A percentile compares a stretch with the other conserved stretches of the same genome.
These are phyloP conservation scores for Fusarium verticillioides DNA, from an alignment of 2,329 filamentous ascomycete genomes.

Conservation along the genomic window DNA sequence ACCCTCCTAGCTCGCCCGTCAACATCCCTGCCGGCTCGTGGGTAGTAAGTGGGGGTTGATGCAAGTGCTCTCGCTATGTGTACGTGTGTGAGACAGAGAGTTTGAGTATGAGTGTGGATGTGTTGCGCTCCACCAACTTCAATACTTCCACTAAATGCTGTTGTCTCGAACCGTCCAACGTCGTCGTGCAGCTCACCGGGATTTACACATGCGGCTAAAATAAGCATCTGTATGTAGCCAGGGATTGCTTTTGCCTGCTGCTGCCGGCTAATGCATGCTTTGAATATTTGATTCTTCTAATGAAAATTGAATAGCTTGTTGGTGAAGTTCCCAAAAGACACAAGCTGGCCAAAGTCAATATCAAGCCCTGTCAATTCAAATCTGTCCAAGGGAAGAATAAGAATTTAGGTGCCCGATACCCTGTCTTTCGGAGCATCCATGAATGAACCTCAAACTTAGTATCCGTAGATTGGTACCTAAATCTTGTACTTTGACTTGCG, in stretches of 20 bases:
- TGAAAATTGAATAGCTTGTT: slow-evolving; percentile 20
- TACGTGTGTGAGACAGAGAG: background rate
- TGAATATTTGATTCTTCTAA: slow-evolving; percentile 44
- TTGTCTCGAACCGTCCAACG: slow-evolving; percentile 38
- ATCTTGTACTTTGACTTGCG: background rate
- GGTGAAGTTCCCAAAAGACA: background rate
- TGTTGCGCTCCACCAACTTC: slow-evolving; percentile 24
- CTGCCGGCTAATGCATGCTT: slow-evolving; percentile 18
- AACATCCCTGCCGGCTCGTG: slow-evolving; percentile 41
- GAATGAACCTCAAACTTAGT: background rate
- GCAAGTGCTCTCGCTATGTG: slow-evolving; percentile 34
- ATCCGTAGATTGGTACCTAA: slow-evolving; percentile 3
- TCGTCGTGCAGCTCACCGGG: slow-evolving; percentile 26
- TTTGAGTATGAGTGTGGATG: slow-evolving; percentile 13
- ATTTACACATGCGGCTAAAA: slow-evolving; percentile 43
- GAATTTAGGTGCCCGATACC: background rate
- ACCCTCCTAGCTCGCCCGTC: slow-evolving; percentile 22
- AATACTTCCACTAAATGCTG: slow-evolving; percentile 24
- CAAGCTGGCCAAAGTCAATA: background rate
- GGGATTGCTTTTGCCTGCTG: slow-evolving; percentile 28
- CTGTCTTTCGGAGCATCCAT: background rate
- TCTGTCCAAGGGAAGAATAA: slow-evolving; percentile 8
- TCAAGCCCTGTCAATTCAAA: slow-evolving; percentile 6
- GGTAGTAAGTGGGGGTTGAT: slow-evolving; percentile 44
- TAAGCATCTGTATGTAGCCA: slow-evolving; percentile 42